Evolutionary conservation across 1,139 yeast species (phyloP).

Genomic region (Taphrina deformans): DNA sequence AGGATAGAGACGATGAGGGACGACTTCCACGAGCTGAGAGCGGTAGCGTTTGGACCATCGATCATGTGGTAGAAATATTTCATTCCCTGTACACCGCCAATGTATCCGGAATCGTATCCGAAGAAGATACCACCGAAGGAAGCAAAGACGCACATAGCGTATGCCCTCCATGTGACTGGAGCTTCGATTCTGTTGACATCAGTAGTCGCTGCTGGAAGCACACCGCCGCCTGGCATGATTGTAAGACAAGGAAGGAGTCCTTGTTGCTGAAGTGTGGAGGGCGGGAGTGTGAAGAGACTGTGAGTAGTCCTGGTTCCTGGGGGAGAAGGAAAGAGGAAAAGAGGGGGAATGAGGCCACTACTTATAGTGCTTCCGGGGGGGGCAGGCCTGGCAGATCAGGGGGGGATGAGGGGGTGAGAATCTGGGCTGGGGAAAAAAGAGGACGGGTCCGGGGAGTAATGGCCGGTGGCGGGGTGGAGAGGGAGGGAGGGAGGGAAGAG

Average conservation of each 20-base stretch:
- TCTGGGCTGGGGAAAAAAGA: not conserved
- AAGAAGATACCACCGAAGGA: constrained; percentile 60
- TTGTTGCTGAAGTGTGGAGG: not conserved
- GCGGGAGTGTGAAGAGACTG: not conserved
- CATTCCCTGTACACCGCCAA: constrained; percentile 61
- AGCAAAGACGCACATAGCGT: constrained; percentile 47
- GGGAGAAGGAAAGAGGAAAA: constrained; percentile 6
- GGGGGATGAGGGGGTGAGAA: not conserved
- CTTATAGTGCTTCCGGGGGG: not conserved
- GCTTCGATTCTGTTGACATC: constrained; percentile 29
- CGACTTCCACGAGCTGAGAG: constrained; percentile 15
- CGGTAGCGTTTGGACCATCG: constrained; percentile 42
- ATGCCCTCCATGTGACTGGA: constrained; percentile 37
- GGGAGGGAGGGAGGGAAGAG: not conserved
- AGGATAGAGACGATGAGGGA: constrained; percentile 59
- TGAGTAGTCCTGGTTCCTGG: not conserved
- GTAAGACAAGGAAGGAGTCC: not conserved
- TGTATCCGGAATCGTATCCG: constrained; percentile 64
- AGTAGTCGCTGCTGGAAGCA: constrained; percentile 19
- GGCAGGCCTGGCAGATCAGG: not conserved
- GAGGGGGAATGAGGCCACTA: not conserved
- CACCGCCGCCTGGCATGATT: constrained; percentile 31
- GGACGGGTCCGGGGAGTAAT: not conserved
- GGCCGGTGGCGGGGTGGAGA: not conserved
- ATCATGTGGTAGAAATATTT: constrained; percentile 50